These are phyloP conservation scores for Allantophomopsis lycopodina DNA, from an alignment of 2,329 filamentous ascomycete genomes.

Conservation along the genomic window DNA sequence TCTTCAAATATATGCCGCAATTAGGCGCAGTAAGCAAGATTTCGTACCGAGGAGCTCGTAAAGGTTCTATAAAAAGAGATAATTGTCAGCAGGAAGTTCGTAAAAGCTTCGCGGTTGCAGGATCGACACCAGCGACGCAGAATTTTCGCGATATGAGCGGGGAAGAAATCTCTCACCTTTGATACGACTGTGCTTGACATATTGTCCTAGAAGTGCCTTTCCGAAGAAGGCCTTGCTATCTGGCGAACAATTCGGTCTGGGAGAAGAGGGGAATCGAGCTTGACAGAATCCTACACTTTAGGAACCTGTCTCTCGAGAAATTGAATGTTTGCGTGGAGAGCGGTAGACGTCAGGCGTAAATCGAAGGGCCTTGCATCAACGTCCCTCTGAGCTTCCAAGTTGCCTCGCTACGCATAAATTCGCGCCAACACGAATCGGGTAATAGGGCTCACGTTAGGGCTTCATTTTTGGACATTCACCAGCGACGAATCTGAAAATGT, in stretches of 20 bases:
- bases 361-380: neutral
- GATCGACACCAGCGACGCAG: too few relatives aligned
- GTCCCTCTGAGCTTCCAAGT: too few relatives aligned
- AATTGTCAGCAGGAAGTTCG: neutral
- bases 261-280: slow-evolving; percentile 14
- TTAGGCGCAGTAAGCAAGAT: slow-evolving; percentile 6
- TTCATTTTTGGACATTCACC: too few relatives aligned
- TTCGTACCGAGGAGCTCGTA: slow-evolving; percentile 93
- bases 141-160: too few relatives aligned
- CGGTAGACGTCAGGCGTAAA: neutral
- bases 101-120: too few relatives aligned
- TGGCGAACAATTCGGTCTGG: slow-evolving; percentile 19
- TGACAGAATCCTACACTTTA: slow-evolving; percentile 19
- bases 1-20: too few relatives aligned
- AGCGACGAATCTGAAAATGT: too few relatives aligned
- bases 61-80: slow-evolving; percentile 57
- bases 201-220: slow-evolving; percentile 20
- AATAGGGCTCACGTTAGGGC: too few relatives aligned
- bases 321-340: slow-evolving; percentile 3
- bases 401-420: too few relatives aligned
- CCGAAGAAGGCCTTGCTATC: slow-evolving; percentile 23
- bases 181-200: slow-evolving; percentile 22
- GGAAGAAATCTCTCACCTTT: slow-evolving; percentile 16
- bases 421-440: too few relatives aligned
- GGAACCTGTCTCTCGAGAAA: slow-evolving; percentile 22